phyloP scores from a whole-genome alignment of 2,329 filamentous ascomycete genomes.

The Paecilomyces dactylethromorphus region DNA sequence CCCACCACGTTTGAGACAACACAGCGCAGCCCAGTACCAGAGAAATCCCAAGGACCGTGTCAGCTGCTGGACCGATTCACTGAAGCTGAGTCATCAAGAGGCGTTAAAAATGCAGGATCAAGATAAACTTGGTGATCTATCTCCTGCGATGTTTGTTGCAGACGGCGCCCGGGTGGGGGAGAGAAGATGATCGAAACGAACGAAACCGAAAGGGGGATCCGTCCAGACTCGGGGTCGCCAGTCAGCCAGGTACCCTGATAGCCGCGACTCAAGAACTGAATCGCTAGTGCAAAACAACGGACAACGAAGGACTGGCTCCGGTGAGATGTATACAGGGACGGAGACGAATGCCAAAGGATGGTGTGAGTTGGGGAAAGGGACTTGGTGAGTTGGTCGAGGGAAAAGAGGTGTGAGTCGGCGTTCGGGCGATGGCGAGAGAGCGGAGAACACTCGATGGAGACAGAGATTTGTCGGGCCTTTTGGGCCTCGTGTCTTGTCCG shows the following conservation, averaged over 20 bases:
- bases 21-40: background rate
- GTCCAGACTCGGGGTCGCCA: background rate
- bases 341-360: background rate
- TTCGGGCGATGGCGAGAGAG: background rate
- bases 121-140: conserved; percentile 6
- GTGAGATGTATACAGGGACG: background rate
- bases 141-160: conserved; percentile 6
- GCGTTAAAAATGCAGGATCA: conserved; percentile 1
- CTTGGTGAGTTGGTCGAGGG: background rate
- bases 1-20: background rate
- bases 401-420: background rate
- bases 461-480: background rate
- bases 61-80: background rate
- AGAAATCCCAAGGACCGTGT: background rate
- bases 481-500: background rate
- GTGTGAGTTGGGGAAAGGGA: background rate
- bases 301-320: background rate
- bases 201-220: background rate
- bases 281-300: background rate
- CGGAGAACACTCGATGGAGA: background rate
- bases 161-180: conserved; percentile 13
- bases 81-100: background rate
- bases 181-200: conserved; percentile 13
- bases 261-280: background rate
- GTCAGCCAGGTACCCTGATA: background rate